Evolutionary conservation across 352 stramenopile species (phyloP).

Genomic region (Phytophthora fragariaefolia): DNA sequence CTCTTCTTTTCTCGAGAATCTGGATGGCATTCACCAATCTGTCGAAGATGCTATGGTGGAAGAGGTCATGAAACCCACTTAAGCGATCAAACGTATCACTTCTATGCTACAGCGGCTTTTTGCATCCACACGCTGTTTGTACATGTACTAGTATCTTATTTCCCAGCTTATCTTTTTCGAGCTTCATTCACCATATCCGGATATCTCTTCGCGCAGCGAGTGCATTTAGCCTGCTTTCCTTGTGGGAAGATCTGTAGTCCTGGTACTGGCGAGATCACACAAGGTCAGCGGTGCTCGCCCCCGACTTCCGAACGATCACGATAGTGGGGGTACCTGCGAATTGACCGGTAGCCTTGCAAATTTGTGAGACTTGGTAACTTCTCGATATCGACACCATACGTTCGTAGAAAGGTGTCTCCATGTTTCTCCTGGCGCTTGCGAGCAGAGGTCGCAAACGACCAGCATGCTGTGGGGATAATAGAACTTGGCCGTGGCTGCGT

Average conservation of each 20-base stretch:
- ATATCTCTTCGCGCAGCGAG: no score
- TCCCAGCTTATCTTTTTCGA: neutral
- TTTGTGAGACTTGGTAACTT: neutral
- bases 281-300: no score
- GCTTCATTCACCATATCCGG: no score
- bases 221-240: no score
- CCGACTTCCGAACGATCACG: neutral
- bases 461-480: no score
- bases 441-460: no score
- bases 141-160: neutral
- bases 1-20: constrained; percentile 34
- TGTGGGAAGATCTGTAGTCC: no score
- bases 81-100: neutral
- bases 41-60: constrained; percentile 39
- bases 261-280: no score
- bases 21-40: constrained; percentile 38
- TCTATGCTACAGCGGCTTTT: no score
- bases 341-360: neutral
- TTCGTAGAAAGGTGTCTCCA: neutral
- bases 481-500: no score
- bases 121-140: no score
- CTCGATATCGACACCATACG: neutral
- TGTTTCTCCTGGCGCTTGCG: neutral
- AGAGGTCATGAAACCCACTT: constrained; percentile 24
- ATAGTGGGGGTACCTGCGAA: neutral